Evolutionary conservation across 2,329 filamentous ascomycete species (phyloP).

Genomic region (Laburnicola sp.): DNA sequence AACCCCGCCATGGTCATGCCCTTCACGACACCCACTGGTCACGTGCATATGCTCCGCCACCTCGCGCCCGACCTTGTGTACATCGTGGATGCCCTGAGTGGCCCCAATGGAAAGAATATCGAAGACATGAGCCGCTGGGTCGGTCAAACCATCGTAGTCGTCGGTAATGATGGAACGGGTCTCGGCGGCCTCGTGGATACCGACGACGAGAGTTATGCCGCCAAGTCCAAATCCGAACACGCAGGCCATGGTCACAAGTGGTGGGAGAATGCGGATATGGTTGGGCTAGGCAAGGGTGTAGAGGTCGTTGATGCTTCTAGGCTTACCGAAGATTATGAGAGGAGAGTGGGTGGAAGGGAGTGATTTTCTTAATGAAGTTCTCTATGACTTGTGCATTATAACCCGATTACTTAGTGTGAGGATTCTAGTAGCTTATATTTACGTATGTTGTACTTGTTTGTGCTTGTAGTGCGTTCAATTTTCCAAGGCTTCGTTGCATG

Average conservation of each 20-base stretch:
- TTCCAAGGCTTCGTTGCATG: too few relatives aligned
- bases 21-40: constrained; percentile 80
- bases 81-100: constrained; percentile 80
- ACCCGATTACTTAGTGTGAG: constrained; percentile 12
- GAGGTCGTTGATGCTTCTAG: constrained; percentile 83
- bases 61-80: constrained; percentile 85
- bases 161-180: constrained; percentile 52
- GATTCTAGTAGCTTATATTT: constrained; percentile 6
- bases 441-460: constrained; percentile 12
- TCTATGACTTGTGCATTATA: constrained; percentile 11
- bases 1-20: constrained; percentile 85
- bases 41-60: constrained; percentile 84
- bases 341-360: constrained; percentile 68
- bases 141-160: constrained; percentile 62
- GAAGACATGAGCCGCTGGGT: constrained; percentile 67
- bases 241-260: constrained; percentile 57
- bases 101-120: constrained; percentile 72
- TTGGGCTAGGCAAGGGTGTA: constrained; percentile 83
- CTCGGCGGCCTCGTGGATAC: constrained; percentile 58
- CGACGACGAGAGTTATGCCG: constrained; percentile 59
- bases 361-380: constrained; percentile 18
- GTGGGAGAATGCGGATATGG: constrained; percentile 80
- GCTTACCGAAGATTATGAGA: constrained; percentile 83
- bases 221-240: constrained; percentile 37
- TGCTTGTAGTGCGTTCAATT: neutral